These are phyloP conservation scores for Kwoniella sp. DNA, from an alignment of 768 basidiomycete species.

Conservation along the genomic window DNA sequence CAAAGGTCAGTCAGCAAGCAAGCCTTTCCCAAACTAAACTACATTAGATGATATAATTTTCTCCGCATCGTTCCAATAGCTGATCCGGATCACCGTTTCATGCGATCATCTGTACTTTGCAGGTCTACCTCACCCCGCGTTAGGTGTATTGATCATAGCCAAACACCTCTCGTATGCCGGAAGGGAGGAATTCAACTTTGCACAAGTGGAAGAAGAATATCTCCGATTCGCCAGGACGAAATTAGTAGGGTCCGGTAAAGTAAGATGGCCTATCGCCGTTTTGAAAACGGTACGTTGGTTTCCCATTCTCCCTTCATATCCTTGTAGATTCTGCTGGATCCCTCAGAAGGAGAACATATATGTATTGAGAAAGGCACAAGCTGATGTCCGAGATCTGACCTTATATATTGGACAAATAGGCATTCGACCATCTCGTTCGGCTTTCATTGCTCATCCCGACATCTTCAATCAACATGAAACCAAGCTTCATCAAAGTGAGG, in stretches of 20 bases:
- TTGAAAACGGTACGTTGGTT: conserved; percentile 64
- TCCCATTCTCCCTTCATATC: conserved; percentile 54
- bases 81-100: no score
- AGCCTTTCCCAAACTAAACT: no score
- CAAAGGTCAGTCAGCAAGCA: conserved; percentile 38
- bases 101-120: no score
- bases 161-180: conserved; percentile 76
- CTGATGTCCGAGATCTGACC: no score
- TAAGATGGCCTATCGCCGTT: conserved; percentile 45
- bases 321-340: no score
- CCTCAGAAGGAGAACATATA: no score
- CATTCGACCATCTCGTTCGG: conserved; percentile 70
- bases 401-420: no score
- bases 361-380: no score
- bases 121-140: conserved; percentile 75
- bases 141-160: conserved; percentile 83
- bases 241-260: conserved; percentile 53
- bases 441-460: conserved; percentile 64
- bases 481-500: conserved; percentile 75
- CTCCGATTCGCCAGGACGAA: conserved; percentile 64
- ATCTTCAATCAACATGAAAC: conserved; percentile 58
- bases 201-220: conserved; percentile 75
- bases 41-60: no score
- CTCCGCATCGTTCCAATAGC: background rate
- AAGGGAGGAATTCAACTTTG: conserved; percentile 80